Percentiles rank a stretch among this genome's conserved stretches.
phyloP scores from a whole-genome alignment of 2,329 filamentous ascomycete species.

The Fusarium continuum region DNA sequence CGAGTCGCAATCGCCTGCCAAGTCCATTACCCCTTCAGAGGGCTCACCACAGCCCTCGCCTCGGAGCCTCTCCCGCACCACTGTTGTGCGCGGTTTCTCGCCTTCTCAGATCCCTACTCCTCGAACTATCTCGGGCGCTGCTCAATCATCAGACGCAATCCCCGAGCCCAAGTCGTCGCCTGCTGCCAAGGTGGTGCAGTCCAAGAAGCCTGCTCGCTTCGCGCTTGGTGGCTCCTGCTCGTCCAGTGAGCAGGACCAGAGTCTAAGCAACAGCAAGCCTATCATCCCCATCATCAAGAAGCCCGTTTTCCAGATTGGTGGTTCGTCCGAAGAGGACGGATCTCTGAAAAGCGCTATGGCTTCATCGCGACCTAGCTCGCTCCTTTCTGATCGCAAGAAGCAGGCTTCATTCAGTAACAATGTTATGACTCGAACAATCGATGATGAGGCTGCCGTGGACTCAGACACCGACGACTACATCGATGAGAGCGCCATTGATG shows the following conservation, averaged over 20 bases:
- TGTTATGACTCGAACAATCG: conserved; percentile 73
- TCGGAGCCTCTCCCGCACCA: conserved; percentile 45
- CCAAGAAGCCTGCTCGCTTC: conserved; percentile 72
- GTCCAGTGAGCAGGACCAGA: conserved; percentile 66
- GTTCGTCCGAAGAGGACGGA: conserved; percentile 79
- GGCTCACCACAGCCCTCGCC: conserved; percentile 44
- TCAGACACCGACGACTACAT: conserved; percentile 74
- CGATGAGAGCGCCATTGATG: conserved; percentile 84
- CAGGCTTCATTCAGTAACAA: conserved; percentile 84
- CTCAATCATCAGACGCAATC: conserved; percentile 65
- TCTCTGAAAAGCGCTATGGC: conserved; percentile 69
- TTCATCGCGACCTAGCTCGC: conserved; percentile 54
- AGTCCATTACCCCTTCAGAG: conserved; percentile 63
- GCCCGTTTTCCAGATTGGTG: conserved; percentile 62
- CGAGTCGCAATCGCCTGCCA: conserved; percentile 60
- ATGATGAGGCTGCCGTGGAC: conserved; percentile 62
- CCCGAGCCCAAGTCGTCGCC: conserved; percentile 68
- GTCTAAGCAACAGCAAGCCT: conserved; percentile 55
- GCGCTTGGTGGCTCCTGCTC: conserved; percentile 83
- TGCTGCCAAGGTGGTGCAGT: conserved; percentile 72
- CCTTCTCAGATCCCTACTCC: conserved; percentile 71
- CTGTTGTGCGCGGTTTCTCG: conserved; percentile 85
- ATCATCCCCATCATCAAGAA: conserved; percentile 46
- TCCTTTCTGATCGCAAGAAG: conserved; percentile 69
- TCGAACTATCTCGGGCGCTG: conserved; percentile 58